Conservation (phyloP, 192 early-diverging fungal species). For the Coemansia sp. region DNA sequence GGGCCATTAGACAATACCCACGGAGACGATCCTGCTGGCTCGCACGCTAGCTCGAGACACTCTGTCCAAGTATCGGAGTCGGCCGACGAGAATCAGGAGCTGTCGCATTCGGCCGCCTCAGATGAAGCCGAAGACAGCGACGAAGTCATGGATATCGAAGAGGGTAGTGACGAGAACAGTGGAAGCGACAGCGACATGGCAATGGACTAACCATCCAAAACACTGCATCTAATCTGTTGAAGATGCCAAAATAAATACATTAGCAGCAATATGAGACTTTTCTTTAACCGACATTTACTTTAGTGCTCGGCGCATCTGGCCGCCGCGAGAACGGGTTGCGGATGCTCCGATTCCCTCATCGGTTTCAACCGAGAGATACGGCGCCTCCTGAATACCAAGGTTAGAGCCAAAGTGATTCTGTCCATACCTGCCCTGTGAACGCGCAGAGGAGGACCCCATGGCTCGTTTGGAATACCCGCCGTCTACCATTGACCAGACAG, state of each 20-base stretch:
- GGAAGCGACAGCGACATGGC: slow-evolving; percentile 47
- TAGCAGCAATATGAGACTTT: background rate
- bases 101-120: background rate
- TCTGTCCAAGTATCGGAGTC: slow-evolving; percentile 1
- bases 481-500: slow-evolving; percentile 34
- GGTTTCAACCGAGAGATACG: slow-evolving; percentile 43
- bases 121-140: slow-evolving; percentile 37
- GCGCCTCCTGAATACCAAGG: slow-evolving; percentile 47
- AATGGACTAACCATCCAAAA: slow-evolving; percentile 23
- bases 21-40: background rate
- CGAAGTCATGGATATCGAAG: slow-evolving; percentile 56
- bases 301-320: slow-evolving; percentile 29
- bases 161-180: slow-evolving; percentile 29
- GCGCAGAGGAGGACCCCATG: slow-evolving; percentile 28
- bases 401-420: slow-evolving; percentile 3
- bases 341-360: slow-evolving; percentile 51
- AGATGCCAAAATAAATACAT: slow-evolving; percentile 2
- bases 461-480: slow-evolving; percentile 49
- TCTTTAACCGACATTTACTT: slow-evolving; percentile 10
- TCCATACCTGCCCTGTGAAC: slow-evolving; percentile 1
- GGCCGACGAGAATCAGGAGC: background rate
- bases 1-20: background rate
- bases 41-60: background rate
- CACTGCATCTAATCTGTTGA: background rate
- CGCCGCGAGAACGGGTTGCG: slow-evolving; percentile 22